Conservation (phyloP, 1,139 yeast genomes). For the Yamadazyma pseudoaaseri region DNA sequence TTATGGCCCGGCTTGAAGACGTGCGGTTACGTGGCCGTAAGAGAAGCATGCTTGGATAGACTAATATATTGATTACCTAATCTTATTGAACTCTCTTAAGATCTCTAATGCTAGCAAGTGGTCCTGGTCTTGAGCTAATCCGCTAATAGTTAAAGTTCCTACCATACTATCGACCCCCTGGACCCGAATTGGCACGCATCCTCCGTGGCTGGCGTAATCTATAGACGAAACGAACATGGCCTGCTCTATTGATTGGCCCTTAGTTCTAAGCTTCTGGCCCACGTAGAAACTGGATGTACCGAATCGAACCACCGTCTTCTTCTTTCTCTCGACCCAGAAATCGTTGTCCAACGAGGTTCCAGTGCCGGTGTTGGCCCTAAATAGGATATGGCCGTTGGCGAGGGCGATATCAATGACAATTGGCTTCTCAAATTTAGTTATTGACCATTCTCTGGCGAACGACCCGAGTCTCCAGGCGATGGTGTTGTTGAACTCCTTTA, state of each 20-base stretch:
- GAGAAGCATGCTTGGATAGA: constrained; percentile 81
- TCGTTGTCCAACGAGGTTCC: constrained; percentile 54
- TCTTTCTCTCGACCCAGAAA: constrained; percentile 57
- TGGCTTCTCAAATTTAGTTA: constrained; percentile 22
- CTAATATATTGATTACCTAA: neutral
- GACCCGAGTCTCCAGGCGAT: constrained; percentile 40
- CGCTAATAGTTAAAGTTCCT: constrained; percentile 61
- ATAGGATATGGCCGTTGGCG: constrained; percentile 49
- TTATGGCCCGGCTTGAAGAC: constrained; percentile 66
- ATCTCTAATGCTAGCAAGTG: constrained; percentile 38
- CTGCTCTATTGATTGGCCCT: constrained; percentile 30
- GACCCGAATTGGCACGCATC: constrained; percentile 56
- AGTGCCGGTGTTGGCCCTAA: constrained; percentile 47
- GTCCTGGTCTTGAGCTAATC: constrained; percentile 50
- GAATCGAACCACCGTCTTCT: constrained; percentile 49
- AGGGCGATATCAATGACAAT: constrained; percentile 53
- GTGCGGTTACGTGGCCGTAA: constrained; percentile 92
- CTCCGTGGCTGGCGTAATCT: constrained; percentile 64
- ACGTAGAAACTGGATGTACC: constrained; percentile 53
- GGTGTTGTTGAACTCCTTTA: constrained; percentile 26
- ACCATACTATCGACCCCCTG: constrained; percentile 43
- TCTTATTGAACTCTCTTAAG: constrained; percentile 10
- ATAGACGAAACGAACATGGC: constrained; percentile 40
- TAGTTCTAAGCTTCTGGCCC: constrained; percentile 45
- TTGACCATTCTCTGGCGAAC: constrained; percentile 28